Conservation (phyloP, 2,329 filamentous ascomycete species). For the Beauveria brongniartii region DNA sequence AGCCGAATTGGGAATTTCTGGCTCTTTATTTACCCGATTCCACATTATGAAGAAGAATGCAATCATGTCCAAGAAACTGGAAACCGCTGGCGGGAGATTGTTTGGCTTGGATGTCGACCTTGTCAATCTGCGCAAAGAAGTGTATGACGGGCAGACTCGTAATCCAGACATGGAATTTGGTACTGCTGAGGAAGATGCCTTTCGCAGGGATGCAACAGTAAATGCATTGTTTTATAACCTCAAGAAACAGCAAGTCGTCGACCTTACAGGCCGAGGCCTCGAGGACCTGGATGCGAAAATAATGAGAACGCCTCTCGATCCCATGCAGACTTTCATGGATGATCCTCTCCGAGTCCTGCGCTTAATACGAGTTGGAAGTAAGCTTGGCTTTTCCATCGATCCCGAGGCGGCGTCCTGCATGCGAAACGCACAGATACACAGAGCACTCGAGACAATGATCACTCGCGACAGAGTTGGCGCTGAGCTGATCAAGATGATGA, state of each 20-base stretch:
- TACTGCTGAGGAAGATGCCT: slow-evolving; percentile 14
- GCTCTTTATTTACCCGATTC: slow-evolving; percentile 7
- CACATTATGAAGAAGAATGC: slow-evolving; percentile 12
- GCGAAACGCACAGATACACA: slow-evolving; percentile 6
- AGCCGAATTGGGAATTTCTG: slow-evolving; percentile 4
- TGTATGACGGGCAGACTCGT: slow-evolving; percentile 13
- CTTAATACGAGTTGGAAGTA: slow-evolving; percentile 12
- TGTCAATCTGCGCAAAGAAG: slow-evolving; percentile 16
- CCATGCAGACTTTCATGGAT: slow-evolving; percentile 14
- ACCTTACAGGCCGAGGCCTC: slow-evolving; percentile 13
- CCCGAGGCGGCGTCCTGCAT: not conserved
- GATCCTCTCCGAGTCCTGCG: slow-evolving; percentile 15
- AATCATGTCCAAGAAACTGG: slow-evolving; percentile 14
- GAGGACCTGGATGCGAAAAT: slow-evolving; percentile 11
- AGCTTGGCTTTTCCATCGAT: slow-evolving; percentile 13
- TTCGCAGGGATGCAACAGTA: slow-evolving; percentile 15
- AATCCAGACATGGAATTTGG: slow-evolving; percentile 16
- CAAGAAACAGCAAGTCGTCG: slow-evolving; percentile 13
- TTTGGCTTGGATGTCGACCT: slow-evolving; percentile 16
- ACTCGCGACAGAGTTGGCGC: slow-evolving; percentile 14
- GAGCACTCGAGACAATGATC: slow-evolving; percentile 13
- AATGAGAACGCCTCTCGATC: slow-evolving; percentile 14
- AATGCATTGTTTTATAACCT: slow-evolving; percentile 15
- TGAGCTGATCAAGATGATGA: slow-evolving; percentile 15
- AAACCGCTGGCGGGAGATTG: slow-evolving; percentile 13